phyloP scores from a whole-genome alignment of 2,329 filamentous ascomycete species.

The Lasiodiplodia gonubiensis region DNA sequence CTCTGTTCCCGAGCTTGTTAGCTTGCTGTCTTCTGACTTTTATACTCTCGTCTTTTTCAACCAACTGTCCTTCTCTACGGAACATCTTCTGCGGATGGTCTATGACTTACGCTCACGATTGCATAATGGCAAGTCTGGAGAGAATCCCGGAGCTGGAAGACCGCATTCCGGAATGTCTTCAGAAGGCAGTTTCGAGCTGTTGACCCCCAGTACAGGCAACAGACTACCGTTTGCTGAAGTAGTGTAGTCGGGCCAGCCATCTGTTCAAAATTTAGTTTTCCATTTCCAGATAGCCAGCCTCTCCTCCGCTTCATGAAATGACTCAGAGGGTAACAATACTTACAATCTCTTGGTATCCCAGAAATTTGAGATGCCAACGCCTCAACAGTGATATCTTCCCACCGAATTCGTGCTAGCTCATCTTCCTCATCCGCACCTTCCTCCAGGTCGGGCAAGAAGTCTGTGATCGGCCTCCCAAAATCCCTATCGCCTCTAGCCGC shows the following conservation, averaged over 20 bases:
- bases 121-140: conserved; percentile 1
- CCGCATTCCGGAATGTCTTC: conserved; percentile 15
- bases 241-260: background rate
- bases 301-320: background rate
- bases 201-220: background rate
- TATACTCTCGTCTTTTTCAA: background rate
- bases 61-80: background rate
- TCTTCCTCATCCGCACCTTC: background rate
- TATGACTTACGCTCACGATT: background rate
- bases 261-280: background rate
- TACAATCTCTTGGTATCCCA: conserved; percentile 13
- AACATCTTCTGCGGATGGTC: background rate
- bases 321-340: background rate
- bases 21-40: background rate
- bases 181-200: conserved; percentile 31
- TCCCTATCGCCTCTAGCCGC: conserved; percentile 48
- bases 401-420: conserved; percentile 1
- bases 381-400: conserved; percentile 30
- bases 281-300: background rate
- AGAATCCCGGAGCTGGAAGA: background rate
- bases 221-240: conserved; percentile 2
- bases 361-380: conserved; percentile 26
- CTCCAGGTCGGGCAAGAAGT: conserved; percentile 49
- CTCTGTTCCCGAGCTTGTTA: conserved; percentile 34
- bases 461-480: conserved; percentile 51